Base-by-base conservation (phyloP, 441 rosid genomes). In the Macaranga tanarius region DNA sequence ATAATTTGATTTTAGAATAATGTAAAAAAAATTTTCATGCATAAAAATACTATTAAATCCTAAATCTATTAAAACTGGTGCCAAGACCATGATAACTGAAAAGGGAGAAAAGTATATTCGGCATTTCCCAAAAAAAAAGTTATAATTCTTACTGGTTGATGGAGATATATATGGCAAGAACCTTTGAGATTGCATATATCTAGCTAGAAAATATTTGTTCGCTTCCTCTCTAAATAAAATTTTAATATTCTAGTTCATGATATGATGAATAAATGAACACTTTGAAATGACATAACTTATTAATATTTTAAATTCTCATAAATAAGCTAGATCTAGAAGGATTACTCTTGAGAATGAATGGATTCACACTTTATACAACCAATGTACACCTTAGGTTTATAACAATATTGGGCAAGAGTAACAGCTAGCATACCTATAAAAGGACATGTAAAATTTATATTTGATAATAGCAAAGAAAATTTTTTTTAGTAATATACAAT, bases 291-390 rank as follows among this genome's bases (percentile, higher is more conserved):
- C n/a, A 74, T 44, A 11, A 71, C 19, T 48, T 64, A 50, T 12
- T 22, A 64, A 77, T 6, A 60, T n/a, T 70, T 28, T 57, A 23
- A 50, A 62, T 12, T 71, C 17, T 54, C n/a, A 50, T 65, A 23
- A 64, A 5, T 40, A 23, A 20, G 50, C 45, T 20, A 52, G 44
- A 57, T 54, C 4, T 51, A 62, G 63, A 64, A 67, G 55, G 69
- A 61, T 86, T 95, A 92, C 99, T 86, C 92, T 78, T 84, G 93
- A 77, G 95, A 79, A 82, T 92, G 96, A 62, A 95, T 97, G 5
- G 99, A 97, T 59, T 98, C 98, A 63, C 98, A 95, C 79, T 95
- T 95, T 98, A 95, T 95, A 79, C 98, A 92, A 25, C 96, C 99
- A 10, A 92, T 82, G 73, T 91, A 92, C 71, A 92, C 92, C 68